Conservation (phyloP, 2,329 filamentous ascomycete genomes). For the Arthrobotrys pseudoclavata region DNA sequence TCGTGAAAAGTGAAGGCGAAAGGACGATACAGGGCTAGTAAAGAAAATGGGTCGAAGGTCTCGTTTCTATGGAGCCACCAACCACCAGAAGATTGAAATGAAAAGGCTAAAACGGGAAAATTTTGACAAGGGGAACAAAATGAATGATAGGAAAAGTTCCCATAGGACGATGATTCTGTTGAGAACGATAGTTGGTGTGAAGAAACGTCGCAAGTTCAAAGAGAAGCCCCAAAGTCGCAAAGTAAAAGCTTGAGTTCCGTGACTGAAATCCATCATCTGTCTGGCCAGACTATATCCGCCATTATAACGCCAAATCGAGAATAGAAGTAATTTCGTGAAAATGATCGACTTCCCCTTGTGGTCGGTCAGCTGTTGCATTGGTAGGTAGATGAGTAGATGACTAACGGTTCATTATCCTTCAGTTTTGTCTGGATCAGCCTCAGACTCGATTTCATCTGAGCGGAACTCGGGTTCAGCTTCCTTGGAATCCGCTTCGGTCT, state of each 20-base stretch:
- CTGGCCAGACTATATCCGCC: background rate
- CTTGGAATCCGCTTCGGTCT: background rate
- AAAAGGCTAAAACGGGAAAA: background rate
- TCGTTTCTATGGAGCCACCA: background rate
- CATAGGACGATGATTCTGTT: too few relatives aligned
- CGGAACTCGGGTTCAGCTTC: background rate
- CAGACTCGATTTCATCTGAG: background rate
- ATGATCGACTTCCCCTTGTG: background rate
- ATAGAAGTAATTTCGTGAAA: too few relatives aligned
- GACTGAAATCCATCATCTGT: background rate
- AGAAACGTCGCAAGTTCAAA: background rate
- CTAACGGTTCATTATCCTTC: background rate
- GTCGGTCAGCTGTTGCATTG: background rate
- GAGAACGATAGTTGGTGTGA: background rate
- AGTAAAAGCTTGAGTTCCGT: background rate
- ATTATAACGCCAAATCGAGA: background rate
- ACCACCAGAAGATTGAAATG: background rate
- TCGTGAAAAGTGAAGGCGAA: background rate
- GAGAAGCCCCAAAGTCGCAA: background rate
- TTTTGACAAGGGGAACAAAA: background rate
- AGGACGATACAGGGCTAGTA: background rate
- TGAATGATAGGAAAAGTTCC: background rate
- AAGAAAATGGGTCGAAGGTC: background rate
- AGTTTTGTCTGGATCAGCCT: background rate
- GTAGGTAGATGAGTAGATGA: background rate